phyloP scores from a whole-genome alignment of 1,139 yeast species.

The Magnusiomyces suaveolens region DNA sequence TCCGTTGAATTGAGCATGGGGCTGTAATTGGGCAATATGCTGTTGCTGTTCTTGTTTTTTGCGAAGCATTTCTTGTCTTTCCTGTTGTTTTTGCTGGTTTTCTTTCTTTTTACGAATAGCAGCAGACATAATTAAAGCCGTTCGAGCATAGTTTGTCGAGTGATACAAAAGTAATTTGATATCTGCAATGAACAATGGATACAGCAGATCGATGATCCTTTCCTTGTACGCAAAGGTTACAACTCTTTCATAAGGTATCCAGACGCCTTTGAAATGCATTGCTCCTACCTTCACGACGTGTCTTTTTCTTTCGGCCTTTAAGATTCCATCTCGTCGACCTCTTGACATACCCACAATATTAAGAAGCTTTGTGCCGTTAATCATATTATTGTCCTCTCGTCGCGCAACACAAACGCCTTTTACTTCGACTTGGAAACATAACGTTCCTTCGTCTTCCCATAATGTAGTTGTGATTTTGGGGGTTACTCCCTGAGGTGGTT shows the following conservation, averaged over 20 bases:
- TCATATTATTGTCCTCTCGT: slow-evolving; percentile 43
- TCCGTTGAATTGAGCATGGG: too few species aligned
- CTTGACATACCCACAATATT: slow-evolving; percentile 94
- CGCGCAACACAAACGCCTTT: slow-evolving; percentile 42
- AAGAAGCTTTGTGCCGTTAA: slow-evolving; percentile 49
- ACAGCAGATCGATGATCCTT: slow-evolving; percentile 72
- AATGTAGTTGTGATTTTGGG: slow-evolving; percentile 89
- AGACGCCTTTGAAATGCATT: slow-evolving; percentile 95
- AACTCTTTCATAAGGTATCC: slow-evolving; percentile 96
- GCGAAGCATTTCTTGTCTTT: slow-evolving; percentile 15
- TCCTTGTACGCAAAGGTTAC: slow-evolving; percentile 84
- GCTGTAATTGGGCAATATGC: background rate
- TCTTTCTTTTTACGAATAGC: slow-evolving; percentile 29
- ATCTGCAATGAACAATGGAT: slow-evolving; percentile 81
- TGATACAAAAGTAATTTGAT: slow-evolving; percentile 40
- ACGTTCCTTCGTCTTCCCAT: slow-evolving; percentile 95
- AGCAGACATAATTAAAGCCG: slow-evolving; percentile 32
- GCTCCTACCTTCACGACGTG: slow-evolving; percentile 95
- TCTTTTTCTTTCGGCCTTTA: slow-evolving; percentile 78
- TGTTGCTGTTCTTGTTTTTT: background rate
- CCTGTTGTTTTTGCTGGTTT: slow-evolving; percentile 17
- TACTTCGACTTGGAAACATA: slow-evolving; percentile 66
- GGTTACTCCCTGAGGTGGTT: slow-evolving; percentile 43
- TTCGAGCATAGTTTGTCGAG: slow-evolving; percentile 30
- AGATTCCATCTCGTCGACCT: slow-evolving; percentile 89